A percentile compares a stretch with the other conserved stretches of the same genome.
phyloP scores from a whole-genome alignment of 352 stramenopile genomes.

The Globisporangium yorkense region DNA sequence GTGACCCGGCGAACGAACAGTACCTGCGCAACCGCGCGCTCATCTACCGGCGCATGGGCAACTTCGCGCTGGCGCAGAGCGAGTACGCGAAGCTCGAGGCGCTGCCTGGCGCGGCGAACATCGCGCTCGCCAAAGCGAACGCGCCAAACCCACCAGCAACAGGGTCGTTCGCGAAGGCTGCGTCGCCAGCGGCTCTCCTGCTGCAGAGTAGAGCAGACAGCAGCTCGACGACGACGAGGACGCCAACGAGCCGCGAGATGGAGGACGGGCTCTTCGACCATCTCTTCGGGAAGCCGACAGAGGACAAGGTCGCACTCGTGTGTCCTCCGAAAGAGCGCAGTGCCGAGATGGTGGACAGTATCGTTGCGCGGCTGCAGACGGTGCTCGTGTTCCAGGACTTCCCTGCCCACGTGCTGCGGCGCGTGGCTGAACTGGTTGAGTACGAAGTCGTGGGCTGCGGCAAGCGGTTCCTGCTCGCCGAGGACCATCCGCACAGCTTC shows the following conservation, averaged over 20 bases:
- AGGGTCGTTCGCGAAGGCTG: conserved; percentile 7
- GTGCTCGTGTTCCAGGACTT: conserved; percentile 72
- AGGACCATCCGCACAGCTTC: conserved; percentile 60
- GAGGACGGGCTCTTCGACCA: conserved; percentile 61
- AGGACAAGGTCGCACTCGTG: conserved; percentile 58
- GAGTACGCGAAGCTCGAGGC: conserved; percentile 49
- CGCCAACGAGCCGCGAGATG: conserved; percentile 23
- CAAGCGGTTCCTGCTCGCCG: conserved; percentile 47
- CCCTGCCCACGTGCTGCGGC: conserved; percentile 25
- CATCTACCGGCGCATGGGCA: conserved; percentile 47
- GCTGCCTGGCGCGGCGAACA: not conserved
- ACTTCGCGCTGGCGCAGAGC: conserved; percentile 36
- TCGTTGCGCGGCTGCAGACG: conserved; percentile 47
- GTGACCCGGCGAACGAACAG: conserved; percentile 32
- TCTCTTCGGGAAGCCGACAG: conserved; percentile 58
- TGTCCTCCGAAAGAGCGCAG: conserved; percentile 33
- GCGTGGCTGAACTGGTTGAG: conserved; percentile 45
- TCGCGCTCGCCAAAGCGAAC: conserved; percentile 1
- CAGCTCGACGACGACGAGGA: not conserved
- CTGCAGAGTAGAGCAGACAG: not conserved
- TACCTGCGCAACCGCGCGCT: conserved; percentile 52
- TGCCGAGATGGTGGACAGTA: conserved; percentile 30
- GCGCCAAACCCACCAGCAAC: not conserved
- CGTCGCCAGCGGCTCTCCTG: conserved; percentile 3
- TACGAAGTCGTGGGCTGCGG: conserved; percentile 65